These are phyloP conservation scores for Cenchrus purpureus DNA, from an alignment of 176 grass and related monocot species.

Conservation along the genomic window DNA sequence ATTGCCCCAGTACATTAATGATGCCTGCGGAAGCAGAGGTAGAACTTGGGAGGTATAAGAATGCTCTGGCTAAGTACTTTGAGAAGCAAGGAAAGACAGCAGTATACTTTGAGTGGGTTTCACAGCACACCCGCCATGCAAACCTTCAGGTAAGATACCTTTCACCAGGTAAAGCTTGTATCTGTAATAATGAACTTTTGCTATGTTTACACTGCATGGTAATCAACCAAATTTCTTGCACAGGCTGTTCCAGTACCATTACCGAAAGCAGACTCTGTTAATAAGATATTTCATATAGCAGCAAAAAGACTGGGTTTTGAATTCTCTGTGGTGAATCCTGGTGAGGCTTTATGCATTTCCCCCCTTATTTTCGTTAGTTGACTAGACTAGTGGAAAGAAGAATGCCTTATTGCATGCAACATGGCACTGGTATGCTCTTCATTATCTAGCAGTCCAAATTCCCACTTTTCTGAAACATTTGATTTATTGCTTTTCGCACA, in stretches of 20 bases:
- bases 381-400: background rate
- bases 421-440: background rate
- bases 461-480: background rate
- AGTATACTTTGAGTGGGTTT: constrained; percentile 89
- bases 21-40: constrained; percentile 68
- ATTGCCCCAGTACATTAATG: constrained; percentile 68
- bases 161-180: background rate
- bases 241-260: constrained; percentile 79
- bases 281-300: constrained; percentile 90
- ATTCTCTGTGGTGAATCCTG: constrained; percentile 75
- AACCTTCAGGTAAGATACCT: constrained; percentile 81
- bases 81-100: constrained; percentile 63
- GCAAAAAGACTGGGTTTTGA: constrained; percentile 80
- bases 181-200: background rate
- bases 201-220: constrained; percentile 31
- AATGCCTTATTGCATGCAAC: background rate
- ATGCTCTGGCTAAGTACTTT: constrained; percentile 67
- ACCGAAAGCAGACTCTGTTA: constrained; percentile 61
- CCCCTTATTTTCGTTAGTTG: background rate
- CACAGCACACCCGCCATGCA: constrained; percentile 70
- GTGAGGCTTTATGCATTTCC: constrained; percentile 34
- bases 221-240: constrained; percentile 35
- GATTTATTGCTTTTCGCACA: constrained; percentile 8
- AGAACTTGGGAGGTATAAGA: constrained; percentile 84
- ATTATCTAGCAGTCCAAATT: background rate